A percentile compares a stretch with the other conserved stretches of the same genome.
Conservation (phyloP, 495 filamentous ascomycete genomes). For the Penicillium atrosanguineum region DNA sequence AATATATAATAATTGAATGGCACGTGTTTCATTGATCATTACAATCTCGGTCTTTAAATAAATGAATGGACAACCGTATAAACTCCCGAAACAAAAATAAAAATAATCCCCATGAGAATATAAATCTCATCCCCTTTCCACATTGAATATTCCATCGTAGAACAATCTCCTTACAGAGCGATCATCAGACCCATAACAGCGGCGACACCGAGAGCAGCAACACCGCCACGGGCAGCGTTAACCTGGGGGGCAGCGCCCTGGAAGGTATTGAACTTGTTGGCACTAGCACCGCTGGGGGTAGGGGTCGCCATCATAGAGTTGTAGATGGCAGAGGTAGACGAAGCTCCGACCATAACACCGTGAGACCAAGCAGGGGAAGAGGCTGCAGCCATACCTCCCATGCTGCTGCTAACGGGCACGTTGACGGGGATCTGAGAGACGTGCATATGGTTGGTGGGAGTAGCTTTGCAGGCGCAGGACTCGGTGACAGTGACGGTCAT, state of each 20-base stretch:
- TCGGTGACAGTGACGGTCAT: conserved; percentile 17
- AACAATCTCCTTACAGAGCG: conserved; percentile 16
- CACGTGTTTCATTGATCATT: conserved; percentile 23
- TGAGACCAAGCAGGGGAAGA: conserved; percentile 11
- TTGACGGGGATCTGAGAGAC: conserved; percentile 27
- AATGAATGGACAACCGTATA: conserved; percentile 7
- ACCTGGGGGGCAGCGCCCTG: conserved; percentile 19
- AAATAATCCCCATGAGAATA: background rate
- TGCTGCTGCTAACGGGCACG: conserved; percentile 20
- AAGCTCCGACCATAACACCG: conserved; percentile 10
- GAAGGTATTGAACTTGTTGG: conserved; percentile 20
- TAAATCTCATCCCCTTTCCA: background rate
- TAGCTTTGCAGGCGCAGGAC: conserved; percentile 20
- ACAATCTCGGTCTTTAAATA: conserved; percentile 8
- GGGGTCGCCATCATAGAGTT: conserved; percentile 17
- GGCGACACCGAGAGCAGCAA: conserved; percentile 22
- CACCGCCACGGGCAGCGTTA: conserved; percentile 8
- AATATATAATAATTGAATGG: background rate
- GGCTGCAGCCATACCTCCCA: conserved; percentile 9
- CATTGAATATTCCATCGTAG: background rate
- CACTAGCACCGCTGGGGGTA: conserved; percentile 19
- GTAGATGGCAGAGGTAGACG: conserved; percentile 19
- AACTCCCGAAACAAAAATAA: conserved; percentile 8
- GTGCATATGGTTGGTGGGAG: conserved; percentile 6
- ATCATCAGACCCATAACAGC: conserved; percentile 29